Conservation (phyloP, 805 yeast species). For the Candida berthetii region DNA sequence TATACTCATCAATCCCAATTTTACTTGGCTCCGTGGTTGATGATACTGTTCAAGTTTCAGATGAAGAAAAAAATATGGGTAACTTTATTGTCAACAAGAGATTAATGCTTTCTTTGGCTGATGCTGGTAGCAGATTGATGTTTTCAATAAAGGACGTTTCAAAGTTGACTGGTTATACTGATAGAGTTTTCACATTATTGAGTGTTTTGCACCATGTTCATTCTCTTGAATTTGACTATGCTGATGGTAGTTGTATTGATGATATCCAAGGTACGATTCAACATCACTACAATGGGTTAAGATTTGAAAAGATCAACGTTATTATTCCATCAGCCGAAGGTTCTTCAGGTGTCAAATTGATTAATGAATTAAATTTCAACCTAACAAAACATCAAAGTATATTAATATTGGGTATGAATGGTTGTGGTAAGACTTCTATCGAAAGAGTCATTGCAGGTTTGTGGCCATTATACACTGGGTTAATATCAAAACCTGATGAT, state of each 20-base stretch:
- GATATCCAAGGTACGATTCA: constrained; percentile 80
- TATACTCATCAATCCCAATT: constrained; percentile 87
- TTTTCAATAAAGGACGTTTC: constrained; percentile 89
- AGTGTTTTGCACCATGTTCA: constrained; percentile 81
- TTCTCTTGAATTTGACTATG: constrained; percentile 39
- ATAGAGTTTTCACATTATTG: constrained; percentile 71
- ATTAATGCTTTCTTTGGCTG: constrained; percentile 84
- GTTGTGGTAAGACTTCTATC: constrained; percentile 85
- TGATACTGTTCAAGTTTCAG: constrained; percentile 13
- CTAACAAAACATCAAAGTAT: constrained; percentile 48
- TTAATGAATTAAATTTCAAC: constrained; percentile 58
- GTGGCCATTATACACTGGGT: constrained; percentile 87
- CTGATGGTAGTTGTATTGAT: constrained; percentile 31
- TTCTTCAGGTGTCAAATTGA: constrained; percentile 51
- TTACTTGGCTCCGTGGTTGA: constrained; percentile 45
- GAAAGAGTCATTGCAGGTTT: constrained; percentile 79
- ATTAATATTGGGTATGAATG: constrained; percentile 80
- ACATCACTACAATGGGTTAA: constrained; percentile 66
- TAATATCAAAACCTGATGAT: constrained; percentile 70
- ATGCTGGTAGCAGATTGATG: constrained; percentile 93
- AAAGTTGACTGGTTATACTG: constrained; percentile 87
- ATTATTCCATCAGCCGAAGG: constrained; percentile 69
- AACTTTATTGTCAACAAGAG: constrained; percentile 89
- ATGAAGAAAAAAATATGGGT: constrained; percentile 62
- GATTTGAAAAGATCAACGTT: constrained; percentile 79